Percentiles rank a stretch among this genome's conserved stretches.
Evolutionary conservation across 495 filamentous ascomycete species (phyloP).

Genomic region (Staphylotrichum longicolle): DNA sequence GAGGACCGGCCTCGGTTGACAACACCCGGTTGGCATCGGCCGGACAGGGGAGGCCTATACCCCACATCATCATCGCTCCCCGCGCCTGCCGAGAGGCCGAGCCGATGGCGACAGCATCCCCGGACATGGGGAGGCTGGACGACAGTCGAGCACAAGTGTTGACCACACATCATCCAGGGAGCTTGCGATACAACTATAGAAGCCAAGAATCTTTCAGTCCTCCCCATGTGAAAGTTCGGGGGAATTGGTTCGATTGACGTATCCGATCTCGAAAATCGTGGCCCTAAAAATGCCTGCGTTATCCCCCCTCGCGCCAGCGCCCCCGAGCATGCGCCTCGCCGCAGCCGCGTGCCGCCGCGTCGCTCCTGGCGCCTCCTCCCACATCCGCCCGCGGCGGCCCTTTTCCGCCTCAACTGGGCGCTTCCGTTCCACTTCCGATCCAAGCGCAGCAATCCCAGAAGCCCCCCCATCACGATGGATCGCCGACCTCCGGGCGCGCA

Average conservation of each 20-base stretch:
- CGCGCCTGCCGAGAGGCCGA: conserved; percentile 19
- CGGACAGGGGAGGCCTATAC: conserved; percentile 1
- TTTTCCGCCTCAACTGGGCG: neutral
- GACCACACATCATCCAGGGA: too few relatives aligned
- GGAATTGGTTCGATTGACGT: too few relatives aligned
- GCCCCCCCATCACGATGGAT: conserved; percentile 63
- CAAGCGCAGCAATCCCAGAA: conserved; percentile 3
- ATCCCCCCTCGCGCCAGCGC: neutral
- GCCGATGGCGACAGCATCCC: conserved; percentile 12
- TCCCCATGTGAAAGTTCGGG: too few relatives aligned
- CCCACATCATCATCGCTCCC: conserved; percentile 7
- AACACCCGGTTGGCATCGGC: conserved; percentile 19
- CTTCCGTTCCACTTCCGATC: neutral
- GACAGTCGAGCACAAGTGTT: too few relatives aligned
- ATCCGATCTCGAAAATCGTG: too few relatives aligned
- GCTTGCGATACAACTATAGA: too few relatives aligned
- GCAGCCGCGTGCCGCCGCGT: conserved; percentile 1
- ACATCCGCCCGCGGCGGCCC: neutral
- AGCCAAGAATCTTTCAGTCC: too few relatives aligned
- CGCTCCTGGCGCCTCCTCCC: neutral
- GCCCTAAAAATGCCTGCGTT: neutral
- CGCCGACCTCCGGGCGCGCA: conserved; percentile 63
- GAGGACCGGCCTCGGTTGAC: neutral
- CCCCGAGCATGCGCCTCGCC: neutral
- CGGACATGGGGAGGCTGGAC: neutral